phyloP scores from a whole-genome alignment of 768 basidiomycete genomes.

The Pleurotus tuoliensis region DNA sequence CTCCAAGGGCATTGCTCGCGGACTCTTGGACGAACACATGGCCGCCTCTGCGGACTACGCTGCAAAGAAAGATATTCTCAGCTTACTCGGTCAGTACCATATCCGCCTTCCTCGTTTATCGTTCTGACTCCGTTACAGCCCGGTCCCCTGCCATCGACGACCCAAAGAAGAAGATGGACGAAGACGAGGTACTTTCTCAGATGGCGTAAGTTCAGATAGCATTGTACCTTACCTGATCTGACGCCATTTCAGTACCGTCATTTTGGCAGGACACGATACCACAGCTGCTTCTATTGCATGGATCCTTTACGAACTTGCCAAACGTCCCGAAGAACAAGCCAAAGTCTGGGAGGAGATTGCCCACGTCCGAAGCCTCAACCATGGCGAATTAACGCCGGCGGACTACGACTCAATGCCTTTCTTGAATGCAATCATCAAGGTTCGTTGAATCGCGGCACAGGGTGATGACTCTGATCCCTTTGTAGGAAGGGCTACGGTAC shows the following conservation, averaged over 20 bases:
- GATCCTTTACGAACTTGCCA: constrained; percentile 25
- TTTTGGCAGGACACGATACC: constrained; percentile 17
- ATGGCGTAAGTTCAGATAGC: constrained; percentile 12
- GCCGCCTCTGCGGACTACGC: not conserved
- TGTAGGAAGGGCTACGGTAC: constrained; percentile 28
- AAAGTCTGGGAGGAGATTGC: constrained; percentile 15
- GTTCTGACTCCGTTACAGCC: not conserved
- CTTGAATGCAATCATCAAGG: constrained; percentile 42
- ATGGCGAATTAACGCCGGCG: constrained; percentile 38
- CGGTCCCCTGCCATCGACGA: constrained; percentile 1
- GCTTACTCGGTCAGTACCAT: constrained; percentile 1
- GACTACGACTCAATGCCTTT: constrained; percentile 52
- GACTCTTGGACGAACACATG: not conserved
- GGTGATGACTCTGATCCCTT: not conserved
- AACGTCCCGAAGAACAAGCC: constrained; percentile 25
- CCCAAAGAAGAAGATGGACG: constrained; percentile 13
- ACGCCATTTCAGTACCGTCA: constrained; percentile 4
- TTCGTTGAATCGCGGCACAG: constrained; percentile 11
- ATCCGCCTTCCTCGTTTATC: not conserved
- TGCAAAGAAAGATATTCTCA: constrained; percentile 27
- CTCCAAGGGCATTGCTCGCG: not conserved
- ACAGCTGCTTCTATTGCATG: constrained; percentile 19
- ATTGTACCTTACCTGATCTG: not conserved
- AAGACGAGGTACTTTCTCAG: constrained; percentile 15
- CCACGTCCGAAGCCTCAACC: constrained; percentile 16